Conservation (phyloP, 2,329 filamentous ascomycete species). For the Lizonia empirigonia region DNA sequence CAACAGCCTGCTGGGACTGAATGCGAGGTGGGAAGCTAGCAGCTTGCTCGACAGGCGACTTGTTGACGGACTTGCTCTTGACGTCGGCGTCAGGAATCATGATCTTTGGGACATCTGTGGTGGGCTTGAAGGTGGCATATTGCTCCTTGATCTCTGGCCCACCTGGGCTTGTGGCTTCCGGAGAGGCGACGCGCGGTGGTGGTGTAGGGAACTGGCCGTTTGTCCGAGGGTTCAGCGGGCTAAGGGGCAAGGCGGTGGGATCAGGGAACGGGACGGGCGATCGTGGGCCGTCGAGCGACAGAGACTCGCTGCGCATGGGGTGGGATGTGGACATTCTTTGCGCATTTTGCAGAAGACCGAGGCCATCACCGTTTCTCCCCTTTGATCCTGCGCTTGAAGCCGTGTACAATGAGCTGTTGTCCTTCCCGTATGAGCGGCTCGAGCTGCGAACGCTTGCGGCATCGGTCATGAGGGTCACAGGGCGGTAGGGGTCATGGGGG, state of each 20-base stretch:
- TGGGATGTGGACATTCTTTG: constrained; percentile 63
- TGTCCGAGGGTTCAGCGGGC: constrained; percentile 39
- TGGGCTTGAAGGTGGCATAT: constrained; percentile 47
- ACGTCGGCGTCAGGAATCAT: constrained; percentile 27
- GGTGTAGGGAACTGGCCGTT: constrained; percentile 21
- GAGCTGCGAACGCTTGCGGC: constrained; percentile 45
- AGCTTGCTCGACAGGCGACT: constrained; percentile 30
- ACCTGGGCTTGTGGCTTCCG: constrained; percentile 4
- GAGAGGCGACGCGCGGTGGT: constrained; percentile 16
- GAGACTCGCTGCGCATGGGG: constrained; percentile 51
- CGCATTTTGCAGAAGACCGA: constrained; percentile 62
- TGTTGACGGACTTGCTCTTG: constrained; percentile 32
- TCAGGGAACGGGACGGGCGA: constrained; percentile 45
- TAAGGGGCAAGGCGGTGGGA: constrained; percentile 32
- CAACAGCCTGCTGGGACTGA: constrained; percentile 46
- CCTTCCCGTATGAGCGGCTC: constrained; percentile 37
- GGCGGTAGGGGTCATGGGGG: constrained; percentile 84
- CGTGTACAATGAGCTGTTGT: constrained; percentile 58
- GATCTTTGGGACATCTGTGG: constrained; percentile 33
- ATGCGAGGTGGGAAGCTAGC: constrained; percentile 34
- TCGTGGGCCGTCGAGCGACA: constrained; percentile 39
- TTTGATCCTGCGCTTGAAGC: constrained; percentile 56
- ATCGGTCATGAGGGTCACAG: constrained; percentile 62
- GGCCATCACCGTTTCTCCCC: constrained; percentile 55
- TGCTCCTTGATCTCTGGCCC: constrained; percentile 31